Base-by-base conservation (phyloP, 495 filamentous ascomycete species). In the Lasiosphaeria hispida region DNA sequence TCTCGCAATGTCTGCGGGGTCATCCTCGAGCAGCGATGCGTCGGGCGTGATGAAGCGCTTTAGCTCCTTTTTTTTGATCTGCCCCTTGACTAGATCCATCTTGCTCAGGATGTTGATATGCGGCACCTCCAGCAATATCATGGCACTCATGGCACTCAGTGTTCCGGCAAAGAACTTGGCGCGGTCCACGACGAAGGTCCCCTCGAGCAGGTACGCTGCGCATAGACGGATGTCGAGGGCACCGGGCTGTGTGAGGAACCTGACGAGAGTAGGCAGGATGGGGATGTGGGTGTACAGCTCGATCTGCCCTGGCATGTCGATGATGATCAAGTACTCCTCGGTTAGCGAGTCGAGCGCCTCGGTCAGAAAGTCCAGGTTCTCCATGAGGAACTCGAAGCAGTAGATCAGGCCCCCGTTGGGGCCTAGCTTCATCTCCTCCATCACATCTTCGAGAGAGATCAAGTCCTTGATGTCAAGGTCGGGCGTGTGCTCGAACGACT, bases 221-320 rank as follows among this genome's bases (percentile, higher is more conserved):
- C 92, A 96, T 48, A 98, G 80, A 55, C 86, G 89, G 70, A 97
- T 87, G 72, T 94, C 90, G 57, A 97, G 79, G 7, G 83, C 80
- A n/a, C 91, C 91, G 30, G 84, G 77, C 36, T 87, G 83, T 34
- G 87, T 89, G 7, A 98, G 82, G 70, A 91, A 89, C 64, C 85
- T 86, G 51, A 90, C 84, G 39, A 98, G 81, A n/a, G 83, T 84
- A 3, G 94, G 94, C 19, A 98, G 76, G 64, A 97, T 86, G 10
- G 94, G 94, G 33, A 97, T 87, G 68, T 98, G 94, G 10, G 94
- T 97, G 77, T 97, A 98, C 33, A 98, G 88, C 74, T 98, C 94
- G 72, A 98, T 97, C 74, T 98, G 94, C 50, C 94, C 94, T 0
- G 94, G 94, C 88, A 97, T 96, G 72, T 98, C 94, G 77, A 98